Evolutionary conservation across 106 monocot species (phyloP), one percentile per base, ranked within the genome.

Genomic region (Allium cepa): DNA sequence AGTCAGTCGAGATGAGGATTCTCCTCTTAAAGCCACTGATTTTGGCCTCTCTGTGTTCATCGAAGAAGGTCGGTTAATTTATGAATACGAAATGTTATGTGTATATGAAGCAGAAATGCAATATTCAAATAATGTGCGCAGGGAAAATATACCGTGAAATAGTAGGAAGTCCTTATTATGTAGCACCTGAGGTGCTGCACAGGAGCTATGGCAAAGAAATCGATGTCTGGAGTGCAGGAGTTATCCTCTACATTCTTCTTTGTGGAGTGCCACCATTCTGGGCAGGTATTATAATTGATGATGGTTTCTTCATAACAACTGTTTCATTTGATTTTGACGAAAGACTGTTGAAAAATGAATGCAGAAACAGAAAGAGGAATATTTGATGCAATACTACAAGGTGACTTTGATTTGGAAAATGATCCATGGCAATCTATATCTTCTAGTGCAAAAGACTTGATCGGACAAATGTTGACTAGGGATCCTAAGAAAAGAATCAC

Each of bases 281-380:
- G 36, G 36, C 36, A 36, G 36, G 36, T 36, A 5, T 36, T 4
- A 5, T 4, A 36, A 36, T 36, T 3, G 36, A 36, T 36, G 36
- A 36, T 36, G 36, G 36, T 36, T 36, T 36, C 36, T 4, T 36
- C 4, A 36, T 36, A 36, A 36, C 3, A 36, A 5, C 3, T 36
- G 36, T 36, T 36, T 36, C 5, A 36, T 36, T 36, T 36, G 36
- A 36, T 36, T 36, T 36, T 36, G 36, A 36, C 36, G 4, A 36
- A 36, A 36, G 5, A 36, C 3, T 4, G 5, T 36, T 36, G 36
- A 36, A 36, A 36, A 16, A 59, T 59, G 9, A 16, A 17, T 67
- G 28, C 81, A 93, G 93, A 93, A 55, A 88, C 93, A 13, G 93
- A 93, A 71, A 92, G 85, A 75, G 88, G 81, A 9, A 88, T 92